Conservation (phyloP, 495 filamentous ascomycete species). For the Aspergillus nanangensis region DNA sequence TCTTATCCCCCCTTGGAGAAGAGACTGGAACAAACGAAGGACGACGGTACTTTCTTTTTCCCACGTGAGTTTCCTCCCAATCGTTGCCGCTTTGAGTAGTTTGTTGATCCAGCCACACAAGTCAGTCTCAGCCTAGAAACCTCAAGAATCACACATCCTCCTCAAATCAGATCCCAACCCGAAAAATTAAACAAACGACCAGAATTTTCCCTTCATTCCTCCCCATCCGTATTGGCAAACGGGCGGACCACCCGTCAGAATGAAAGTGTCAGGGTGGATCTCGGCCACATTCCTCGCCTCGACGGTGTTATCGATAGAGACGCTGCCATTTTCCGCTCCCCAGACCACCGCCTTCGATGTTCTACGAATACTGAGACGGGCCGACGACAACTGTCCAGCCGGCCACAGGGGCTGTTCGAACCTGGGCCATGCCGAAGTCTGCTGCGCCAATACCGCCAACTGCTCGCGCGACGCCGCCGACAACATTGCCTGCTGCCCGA, state of each 20-base stretch:
- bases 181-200: too few relatives aligned
- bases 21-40: too few relatives aligned
- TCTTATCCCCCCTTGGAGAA: too few relatives aligned
- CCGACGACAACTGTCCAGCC: constrained; percentile 44
- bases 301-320: constrained; percentile 25
- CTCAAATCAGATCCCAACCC: not conserved
- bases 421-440: constrained; percentile 46
- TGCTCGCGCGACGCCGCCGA: constrained; percentile 56
- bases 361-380: constrained; percentile 32
- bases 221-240: too few relatives aligned
- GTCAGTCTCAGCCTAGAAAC: not conserved
- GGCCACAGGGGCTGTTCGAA: constrained; percentile 49
- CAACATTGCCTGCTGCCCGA: constrained; percentile 64
- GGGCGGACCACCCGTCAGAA: too few relatives aligned
- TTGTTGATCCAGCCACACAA: constrained; percentile 30
- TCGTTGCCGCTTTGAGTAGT: constrained; percentile 32
- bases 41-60: too few relatives aligned
- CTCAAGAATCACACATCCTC: not conserved
- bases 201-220: too few relatives aligned
- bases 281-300: constrained; percentile 34
- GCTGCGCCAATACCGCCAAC: constrained; percentile 48
- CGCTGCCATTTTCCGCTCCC: constrained; percentile 25
- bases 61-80: not conserved
- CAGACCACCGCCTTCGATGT: constrained; percentile 25
- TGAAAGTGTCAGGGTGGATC: constrained; percentile 37